Percentiles rank a stretch among this genome's conserved stretches.
Conservation (phyloP, 1,284 basidiomycete genomes). For the Irpex sp. region DNA sequence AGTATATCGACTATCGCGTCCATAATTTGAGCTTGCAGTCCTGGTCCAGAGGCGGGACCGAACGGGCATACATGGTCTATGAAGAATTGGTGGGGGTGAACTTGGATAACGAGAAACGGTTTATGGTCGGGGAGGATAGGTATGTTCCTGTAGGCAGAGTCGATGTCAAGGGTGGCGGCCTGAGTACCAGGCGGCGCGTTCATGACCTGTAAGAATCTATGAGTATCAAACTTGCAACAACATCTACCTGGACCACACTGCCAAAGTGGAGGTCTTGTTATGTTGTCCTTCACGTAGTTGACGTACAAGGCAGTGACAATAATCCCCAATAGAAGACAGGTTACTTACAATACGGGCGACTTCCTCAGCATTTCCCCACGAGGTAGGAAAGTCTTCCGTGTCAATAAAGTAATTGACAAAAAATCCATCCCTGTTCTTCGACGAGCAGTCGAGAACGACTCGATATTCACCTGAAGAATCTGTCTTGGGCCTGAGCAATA, state of each 20-base stretch:
- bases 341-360: conserved; percentile 31
- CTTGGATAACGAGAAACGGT: conserved; percentile 19
- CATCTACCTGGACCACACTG: background rate
- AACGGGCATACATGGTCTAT: conserved; percentile 27
- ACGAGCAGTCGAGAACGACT: conserved; percentile 7
- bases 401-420: conserved; percentile 29
- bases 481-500: conserved; percentile 15
- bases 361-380: conserved; percentile 24
- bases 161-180: conserved; percentile 30
- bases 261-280: no score
- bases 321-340: background rate
- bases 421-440: conserved; percentile 5
- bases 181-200: conserved; percentile 28
- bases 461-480: conserved; percentile 7
- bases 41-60: conserved; percentile 25
- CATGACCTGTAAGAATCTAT: conserved; percentile 21
- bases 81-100: conserved; percentile 25
- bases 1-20: conserved; percentile 30
- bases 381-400: conserved; percentile 29
- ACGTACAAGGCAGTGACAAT: background rate
- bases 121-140: conserved; percentile 16
- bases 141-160: conserved; percentile 29
- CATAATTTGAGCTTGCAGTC: conserved; percentile 28
- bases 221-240: background rate
- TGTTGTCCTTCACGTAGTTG: no score